Evolutionary conservation across 2,329 filamentous ascomycete genomes (phyloP).

Genomic region (Ophiostoma perfectum): DNA sequence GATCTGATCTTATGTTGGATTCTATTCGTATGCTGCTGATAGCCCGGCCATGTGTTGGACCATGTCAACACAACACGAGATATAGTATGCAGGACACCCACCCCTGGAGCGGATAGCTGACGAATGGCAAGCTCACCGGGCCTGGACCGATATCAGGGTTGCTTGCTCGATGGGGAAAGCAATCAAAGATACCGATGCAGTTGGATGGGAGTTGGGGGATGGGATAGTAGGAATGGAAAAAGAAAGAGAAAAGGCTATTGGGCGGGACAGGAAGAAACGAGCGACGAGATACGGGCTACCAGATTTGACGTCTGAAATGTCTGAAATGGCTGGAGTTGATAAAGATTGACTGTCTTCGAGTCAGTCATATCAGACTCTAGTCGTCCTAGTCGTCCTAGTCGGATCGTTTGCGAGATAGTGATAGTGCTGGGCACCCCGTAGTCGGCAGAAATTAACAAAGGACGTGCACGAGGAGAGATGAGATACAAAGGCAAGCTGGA

Average conservation of each 20-base stretch:
- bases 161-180: constrained; percentile 21
- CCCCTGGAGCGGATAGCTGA: constrained; percentile 5
- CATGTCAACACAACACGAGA: not conserved
- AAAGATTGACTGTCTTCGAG: not conserved
- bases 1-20: constrained; percentile 7
- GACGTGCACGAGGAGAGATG: not conserved
- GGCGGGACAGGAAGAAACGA: not conserved
- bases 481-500: no score
- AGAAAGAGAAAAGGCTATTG: not conserved
- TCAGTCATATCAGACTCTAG: not conserved
- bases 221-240: not conserved
- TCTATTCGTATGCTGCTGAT: not conserved
- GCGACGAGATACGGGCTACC: not conserved
- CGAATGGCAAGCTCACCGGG: not conserved
- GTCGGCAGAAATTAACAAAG: not conserved
- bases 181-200: constrained; percentile 16
- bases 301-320: not conserved
- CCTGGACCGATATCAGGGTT: not conserved
- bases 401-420: not conserved
- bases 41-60: not conserved
- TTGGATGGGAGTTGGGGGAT: not conserved
- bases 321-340: not conserved
- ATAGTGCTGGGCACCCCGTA: not conserved
- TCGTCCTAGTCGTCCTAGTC: not conserved
- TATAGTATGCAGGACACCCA: not conserved